Evolutionary conservation across 805 yeast genomes (phyloP), one percentile per base, ranked within the genome.

Genomic region (Saccharomycopsis javanensis): DNA sequence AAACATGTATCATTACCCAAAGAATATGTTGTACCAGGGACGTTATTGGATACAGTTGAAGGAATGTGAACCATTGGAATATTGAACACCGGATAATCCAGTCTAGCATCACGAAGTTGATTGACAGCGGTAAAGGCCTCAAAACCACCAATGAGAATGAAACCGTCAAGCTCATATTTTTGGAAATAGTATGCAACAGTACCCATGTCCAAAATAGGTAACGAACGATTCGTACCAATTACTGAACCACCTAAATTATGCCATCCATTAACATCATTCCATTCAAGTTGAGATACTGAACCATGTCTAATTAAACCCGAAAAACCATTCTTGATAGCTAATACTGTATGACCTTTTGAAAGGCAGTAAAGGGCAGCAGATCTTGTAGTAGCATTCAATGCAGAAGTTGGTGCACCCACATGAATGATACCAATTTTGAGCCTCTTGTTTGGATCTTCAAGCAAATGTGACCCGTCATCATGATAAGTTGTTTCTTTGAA

Each of bases 21-120:
- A 0, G 97, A 90, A 71, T 90, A 90, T 72, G 94, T 97, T 1
- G 98, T 86, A 60, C 99, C 99, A n/a, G 99, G 99, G 53, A 94
- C 98, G 65, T 94, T 94, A 74, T 94, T 94, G 16, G 97, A 90
- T 62, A 94, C 88, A 1, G 99, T 94, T 2, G 98, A 92, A 10
- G 99, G 99, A 63, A 94, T 78, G 64, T 88, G 81, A 46, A 88
- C 86, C 88, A 92, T 85, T 61, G 99, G 99, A 63, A 94, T 90
- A 71, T 92, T 82, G 75, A 94, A 88, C 30, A 92, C 83, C 50
- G 99, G 98, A 73, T 89, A 94, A 59, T 81, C 74, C 15, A 69
- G 63, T 70, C 97, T 81, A 33, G 94, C 89, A 64, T 78, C 77
- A 64, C 87, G 86, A 63, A 94, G 79, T 74, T 90, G 87, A 65